Evolutionary conservation across 1,139 yeast species (phyloP).

Genomic region (Yamadazyma triangularis): DNA sequence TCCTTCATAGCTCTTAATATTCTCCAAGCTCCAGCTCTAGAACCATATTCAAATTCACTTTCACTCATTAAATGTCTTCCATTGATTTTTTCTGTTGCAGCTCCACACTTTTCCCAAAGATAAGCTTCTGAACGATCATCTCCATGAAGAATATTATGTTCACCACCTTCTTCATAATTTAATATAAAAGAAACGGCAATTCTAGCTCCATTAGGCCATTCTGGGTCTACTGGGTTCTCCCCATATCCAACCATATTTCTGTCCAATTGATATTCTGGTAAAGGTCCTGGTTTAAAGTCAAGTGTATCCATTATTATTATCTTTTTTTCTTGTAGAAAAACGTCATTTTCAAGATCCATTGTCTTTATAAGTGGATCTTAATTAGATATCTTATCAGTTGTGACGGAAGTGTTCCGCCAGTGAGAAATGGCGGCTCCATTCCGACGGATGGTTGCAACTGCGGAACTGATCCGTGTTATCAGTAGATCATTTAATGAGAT

Average conservation of each 20-base stretch:
- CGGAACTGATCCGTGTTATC: no score
- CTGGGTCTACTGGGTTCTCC: slow-evolving; percentile 10
- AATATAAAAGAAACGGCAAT: slow-evolving; percentile 12
- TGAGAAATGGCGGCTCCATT: no score
- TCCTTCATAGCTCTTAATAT: slow-evolving; percentile 12
- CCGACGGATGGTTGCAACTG: no score
- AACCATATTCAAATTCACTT: slow-evolving; percentile 15
- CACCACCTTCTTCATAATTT: slow-evolving; percentile 26
- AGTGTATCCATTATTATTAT: slow-evolving; percentile 8
- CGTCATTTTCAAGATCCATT: not conserved
- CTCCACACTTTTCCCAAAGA: slow-evolving; percentile 21
- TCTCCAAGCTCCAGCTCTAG: slow-evolving; percentile 13
- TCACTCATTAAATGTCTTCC: slow-evolving; percentile 18
- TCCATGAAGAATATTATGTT: slow-evolving; percentile 10
- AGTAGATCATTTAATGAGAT: no score
- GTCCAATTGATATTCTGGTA: slow-evolving; percentile 15
- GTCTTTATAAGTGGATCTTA: no score
- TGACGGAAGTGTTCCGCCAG: no score
- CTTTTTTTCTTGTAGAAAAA: not conserved
- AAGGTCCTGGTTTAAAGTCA: slow-evolving; percentile 7
- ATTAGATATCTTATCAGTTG: no score
- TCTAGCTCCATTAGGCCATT: slow-evolving; percentile 14
- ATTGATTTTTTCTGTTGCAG: slow-evolving; percentile 8
- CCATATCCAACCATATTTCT: slow-evolving; percentile 13
- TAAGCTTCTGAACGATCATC: slow-evolving; percentile 18